Percentiles rank a stretch among this genome's conserved stretches.
phyloP scores from a whole-genome alignment of 768 basidiomycete species.

The Cystobasidium tubakii region DNA sequence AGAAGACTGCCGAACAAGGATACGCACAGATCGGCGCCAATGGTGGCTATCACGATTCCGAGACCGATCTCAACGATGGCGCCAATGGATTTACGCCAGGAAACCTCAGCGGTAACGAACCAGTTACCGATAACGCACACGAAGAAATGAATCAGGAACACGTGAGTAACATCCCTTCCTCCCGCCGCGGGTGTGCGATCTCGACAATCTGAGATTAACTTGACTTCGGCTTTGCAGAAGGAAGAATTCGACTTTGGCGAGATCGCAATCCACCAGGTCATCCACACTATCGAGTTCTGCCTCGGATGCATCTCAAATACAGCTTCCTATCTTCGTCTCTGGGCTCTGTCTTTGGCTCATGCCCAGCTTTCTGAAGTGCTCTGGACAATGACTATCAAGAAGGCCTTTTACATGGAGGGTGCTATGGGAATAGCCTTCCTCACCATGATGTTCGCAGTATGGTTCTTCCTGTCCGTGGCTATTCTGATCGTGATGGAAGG shows the following conservation, averaged over 20 bases:
- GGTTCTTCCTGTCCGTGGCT: conserved; percentile 65
- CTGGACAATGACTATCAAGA: conserved; percentile 54
- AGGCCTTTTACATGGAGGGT: conserved; percentile 52
- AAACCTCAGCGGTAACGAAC: conserved; percentile 55
- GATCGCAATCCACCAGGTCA: conserved; percentile 91
- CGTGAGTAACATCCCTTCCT: neutral
- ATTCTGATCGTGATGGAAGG: conserved; percentile 97
- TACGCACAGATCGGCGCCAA: conserved; percentile 58
- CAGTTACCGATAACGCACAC: conserved; percentile 52
- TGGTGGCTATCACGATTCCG: conserved; percentile 53
- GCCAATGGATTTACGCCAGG: conserved; percentile 55
- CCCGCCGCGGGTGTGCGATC: too few species aligned
- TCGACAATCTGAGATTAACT: conserved; percentile 30
- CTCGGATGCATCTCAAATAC: conserved; percentile 98
- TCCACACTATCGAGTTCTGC: conserved; percentile 97
- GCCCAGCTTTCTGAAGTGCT: conserved; percentile 92
- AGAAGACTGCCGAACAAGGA: conserved; percentile 72
- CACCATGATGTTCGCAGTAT: conserved; percentile 66
- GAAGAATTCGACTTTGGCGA: conserved; percentile 90
- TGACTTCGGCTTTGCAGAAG: conserved; percentile 15
- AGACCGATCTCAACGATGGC: conserved; percentile 66
- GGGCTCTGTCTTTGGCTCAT: conserved; percentile 78
- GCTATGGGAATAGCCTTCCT: conserved; percentile 56
- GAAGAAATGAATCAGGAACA: conserved; percentile 67
- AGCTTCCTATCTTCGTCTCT: conserved; percentile 66